Base-by-base conservation (phyloP, 129 eudicot species). In the sunflower (Helianthus annuus) region DNA sequence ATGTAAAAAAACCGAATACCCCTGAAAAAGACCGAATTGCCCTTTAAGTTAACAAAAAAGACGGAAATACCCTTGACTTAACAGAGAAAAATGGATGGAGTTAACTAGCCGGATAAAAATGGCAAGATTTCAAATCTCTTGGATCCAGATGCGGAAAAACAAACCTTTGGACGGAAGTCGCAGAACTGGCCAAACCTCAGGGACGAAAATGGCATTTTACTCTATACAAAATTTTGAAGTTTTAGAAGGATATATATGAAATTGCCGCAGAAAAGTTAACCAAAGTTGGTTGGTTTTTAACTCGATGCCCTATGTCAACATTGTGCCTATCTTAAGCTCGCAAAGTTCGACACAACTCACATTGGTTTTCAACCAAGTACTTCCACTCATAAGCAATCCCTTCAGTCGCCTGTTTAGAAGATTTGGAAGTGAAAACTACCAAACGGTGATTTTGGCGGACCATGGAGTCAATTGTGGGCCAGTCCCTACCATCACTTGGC, bases 391-490 rank as follows among this genome's bases (percentile, higher is more conserved):
- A 90, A 24, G 99, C 99, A 79, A 94, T 90, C 79, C 91, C 97
- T 88, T 94, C 97, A 6, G 88, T 63, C 44, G 88, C 71, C 72
- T 94, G 96, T 76, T 94, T 94, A 48, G 80, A 40, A 72, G 96
- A 72, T 81, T 86, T 90, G 51, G 97, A 94, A 64, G 97, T 94
- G 74, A 94, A 94, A 66, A 90, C 99, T 17, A 94, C 89, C 66
- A 94, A 71, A 22, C 99, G 91, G 44, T 81, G 89, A 81, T 94
- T 94, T 51, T 77, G 83, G 46, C 48, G 66, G 78, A 84, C 81
- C 97, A 94, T 94, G 79, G 85, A 91, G 82, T 88, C 99, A 49
- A 90, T 83, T 17, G 88, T 81, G 34, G 99, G 99, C 99, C 99
- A 94, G 39, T 88, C 86, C 79, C 73, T 84, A 55, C 99, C 99